Evolutionary conservation across 106 monocot species (phyloP), one percentile per base, ranked within the genome.

Genomic region (Hemerocallis citrina): DNA sequence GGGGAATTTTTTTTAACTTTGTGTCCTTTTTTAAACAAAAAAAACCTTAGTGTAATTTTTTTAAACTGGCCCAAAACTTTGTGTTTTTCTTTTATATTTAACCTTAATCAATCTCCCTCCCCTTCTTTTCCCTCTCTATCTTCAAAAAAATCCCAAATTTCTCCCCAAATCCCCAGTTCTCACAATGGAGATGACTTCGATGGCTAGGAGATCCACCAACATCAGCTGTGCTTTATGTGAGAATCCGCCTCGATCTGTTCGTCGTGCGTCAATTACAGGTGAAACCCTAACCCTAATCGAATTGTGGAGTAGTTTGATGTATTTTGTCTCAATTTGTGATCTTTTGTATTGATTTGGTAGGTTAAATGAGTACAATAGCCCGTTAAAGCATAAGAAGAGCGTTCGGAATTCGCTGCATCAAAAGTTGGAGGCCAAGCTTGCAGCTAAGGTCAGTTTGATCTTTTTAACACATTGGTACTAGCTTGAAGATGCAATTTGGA

Each of bases 251-350:
- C 84, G 5, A 59, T 87, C 20, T 96, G 96, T 34, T 46, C 87
- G 0, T 39, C 51, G 20, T 96, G 96, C 73, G 91, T 96, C 33
- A 96, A 88, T 63, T 62, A 62, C 69, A 86, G 84, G 96, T 96
- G 16, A 59, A 50, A 32, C 22, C 27, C 22, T 22, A 59, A 24
- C 59, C 23, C 59, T 59, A 54, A 54, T 38, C 22, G 14, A 13
- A 12, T 11, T 39, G 3, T 0, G 12, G 16, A 11, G 28, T 1
- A 4, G 37, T 60, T 65, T 33, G 20, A 4, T 44, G n/a, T n/a
- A n/a, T n/a, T n/a, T n/a, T n/a, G n/a, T n/a, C n/a, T n/a, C n/a
- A n/a, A n/a, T n/a, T n/a, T n/a, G n/a, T n/a, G n/a, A n/a, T n/a
- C n/a, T n/a, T n/a, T n/a, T n/a, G n/a, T 46, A 12, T 30, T 30